These are phyloP conservation scores for Sporothrix variecibatus DNA, from an alignment of 2,329 filamentous ascomycete genomes.

Conservation along the genomic window DNA sequence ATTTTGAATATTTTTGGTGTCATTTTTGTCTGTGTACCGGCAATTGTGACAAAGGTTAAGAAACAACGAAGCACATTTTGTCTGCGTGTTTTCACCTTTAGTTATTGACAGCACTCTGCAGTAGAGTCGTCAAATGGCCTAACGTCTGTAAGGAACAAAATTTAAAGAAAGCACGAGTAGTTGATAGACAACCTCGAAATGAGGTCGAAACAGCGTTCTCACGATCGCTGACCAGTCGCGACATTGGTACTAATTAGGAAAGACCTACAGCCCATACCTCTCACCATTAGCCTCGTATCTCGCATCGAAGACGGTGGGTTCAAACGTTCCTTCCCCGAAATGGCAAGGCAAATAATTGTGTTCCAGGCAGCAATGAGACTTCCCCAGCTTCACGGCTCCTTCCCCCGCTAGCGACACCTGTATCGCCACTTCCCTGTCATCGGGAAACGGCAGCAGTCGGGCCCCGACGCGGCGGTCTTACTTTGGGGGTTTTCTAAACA, in stretches of 20 bases:
- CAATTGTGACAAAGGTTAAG: neutral
- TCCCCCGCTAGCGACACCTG: neutral
- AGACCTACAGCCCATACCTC: neutral
- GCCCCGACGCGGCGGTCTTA: neutral
- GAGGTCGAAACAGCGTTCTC: neutral
- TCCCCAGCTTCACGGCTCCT: neutral
- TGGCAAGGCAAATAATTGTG: neutral
- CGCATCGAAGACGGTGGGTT: neutral
- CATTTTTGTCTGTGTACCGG: neutral
- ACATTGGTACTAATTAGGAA: neutral
- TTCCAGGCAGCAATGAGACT: neutral
- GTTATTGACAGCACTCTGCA: no score
- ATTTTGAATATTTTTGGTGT: neutral
- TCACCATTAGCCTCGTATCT: neutral
- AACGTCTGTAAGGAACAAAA: neutral
- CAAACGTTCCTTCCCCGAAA: neutral
- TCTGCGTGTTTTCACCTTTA: no score
- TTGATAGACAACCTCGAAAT: neutral
- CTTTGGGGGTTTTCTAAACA: neutral
- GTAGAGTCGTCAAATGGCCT: no score
- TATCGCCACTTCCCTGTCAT: slow-evolving; percentile 5
- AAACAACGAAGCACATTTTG: neutral
- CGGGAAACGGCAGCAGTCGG: slow-evolving; percentile 15
- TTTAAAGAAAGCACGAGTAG: no score
- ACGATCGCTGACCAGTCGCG: neutral